phyloP scores from a whole-genome alignment of 1,139 yeast species.

The Saccharomycopsis crataegensis region DNA sequence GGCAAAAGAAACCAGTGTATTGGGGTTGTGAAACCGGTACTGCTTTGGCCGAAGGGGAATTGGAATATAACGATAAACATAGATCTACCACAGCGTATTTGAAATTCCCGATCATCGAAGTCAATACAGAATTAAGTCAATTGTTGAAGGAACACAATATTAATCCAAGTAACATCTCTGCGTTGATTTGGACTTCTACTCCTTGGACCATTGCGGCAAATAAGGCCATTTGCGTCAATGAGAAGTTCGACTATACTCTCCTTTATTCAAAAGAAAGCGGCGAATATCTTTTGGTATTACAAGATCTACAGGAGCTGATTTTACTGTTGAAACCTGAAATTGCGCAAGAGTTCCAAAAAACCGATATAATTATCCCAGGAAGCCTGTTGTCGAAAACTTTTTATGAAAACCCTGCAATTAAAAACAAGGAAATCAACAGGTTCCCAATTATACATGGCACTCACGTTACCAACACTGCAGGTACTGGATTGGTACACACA shows the following conservation, averaged over 20 bases:
- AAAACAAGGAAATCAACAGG: slow-evolving; percentile 22
- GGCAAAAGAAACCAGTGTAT: slow-evolving; percentile 91
- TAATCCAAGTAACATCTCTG: slow-evolving; percentile 20
- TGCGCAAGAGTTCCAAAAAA: slow-evolving; percentile 16
- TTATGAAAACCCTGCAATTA: slow-evolving; percentile 55
- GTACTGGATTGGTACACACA: slow-evolving; percentile 94
- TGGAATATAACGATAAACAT: slow-evolving; percentile 76
- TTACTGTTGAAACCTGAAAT: slow-evolving; percentile 24
- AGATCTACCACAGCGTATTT: slow-evolving; percentile 64
- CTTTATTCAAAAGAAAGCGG: slow-evolving; percentile 30
- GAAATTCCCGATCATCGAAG: slow-evolving; percentile 44
- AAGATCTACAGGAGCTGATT: slow-evolving; percentile 34
- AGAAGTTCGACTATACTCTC: slow-evolving; percentile 51
- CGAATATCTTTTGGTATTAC: slow-evolving; percentile 45
- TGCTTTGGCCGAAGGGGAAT: slow-evolving; percentile 93
- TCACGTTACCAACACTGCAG: slow-evolving; percentile 75
- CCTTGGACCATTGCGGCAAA: slow-evolving; percentile 97
- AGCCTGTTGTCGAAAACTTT: slow-evolving; percentile 34
- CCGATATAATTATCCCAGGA: slow-evolving; percentile 35
- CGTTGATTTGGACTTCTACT: slow-evolving; percentile 91
- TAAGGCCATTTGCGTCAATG: slow-evolving; percentile 70
- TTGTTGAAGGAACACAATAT: neutral
- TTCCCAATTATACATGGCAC: slow-evolving; percentile 70
- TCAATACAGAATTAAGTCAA: neutral
- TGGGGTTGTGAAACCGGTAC: slow-evolving; percentile 96